A percentile compares a stretch with the other conserved stretches of the same genome.
phyloP scores from a whole-genome alignment of 2,329 filamentous ascomycete genomes.

The Beauveria sp. region DNA sequence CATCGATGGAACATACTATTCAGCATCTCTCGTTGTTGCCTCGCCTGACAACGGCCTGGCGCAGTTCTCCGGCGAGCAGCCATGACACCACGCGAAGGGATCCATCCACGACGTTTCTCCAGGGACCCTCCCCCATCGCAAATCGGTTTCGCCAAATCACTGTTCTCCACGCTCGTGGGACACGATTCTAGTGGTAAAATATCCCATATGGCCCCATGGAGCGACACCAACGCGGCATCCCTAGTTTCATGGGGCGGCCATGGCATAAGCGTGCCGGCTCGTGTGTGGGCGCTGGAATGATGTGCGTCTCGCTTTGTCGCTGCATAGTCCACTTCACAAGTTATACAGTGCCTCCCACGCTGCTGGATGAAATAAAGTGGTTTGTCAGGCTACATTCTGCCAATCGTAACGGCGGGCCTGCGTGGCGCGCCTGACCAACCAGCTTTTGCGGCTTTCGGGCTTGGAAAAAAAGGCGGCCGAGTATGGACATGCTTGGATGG shows the following conservation, averaged over 20 bases:
- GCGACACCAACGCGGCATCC: background rate
- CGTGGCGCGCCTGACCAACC: background rate
- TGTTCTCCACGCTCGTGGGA: too few species aligned
- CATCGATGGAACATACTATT: background rate
- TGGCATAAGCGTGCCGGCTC: background rate
- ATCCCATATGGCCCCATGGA: background rate
- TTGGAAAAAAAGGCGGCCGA: background rate
- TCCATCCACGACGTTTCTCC: background rate
- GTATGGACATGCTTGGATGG: background rate
- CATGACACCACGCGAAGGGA: background rate
- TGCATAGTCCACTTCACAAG: background rate
- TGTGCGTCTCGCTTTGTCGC: background rate
- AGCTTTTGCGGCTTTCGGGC: background rate
- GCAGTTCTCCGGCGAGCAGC: background rate
- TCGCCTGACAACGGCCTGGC: background rate
- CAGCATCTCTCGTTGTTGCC: background rate
- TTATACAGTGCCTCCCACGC: background rate
- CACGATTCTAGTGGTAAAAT: background rate
- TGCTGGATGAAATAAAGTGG: background rate
- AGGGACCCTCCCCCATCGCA: too few species aligned
- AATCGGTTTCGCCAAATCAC: too few species aligned
- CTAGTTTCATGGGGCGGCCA: background rate
- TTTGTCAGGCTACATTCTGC: conserved; percentile 1
- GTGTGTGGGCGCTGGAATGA: background rate
- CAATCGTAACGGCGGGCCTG: background rate